Percentiles rank a stretch among this genome's conserved stretches.
Evolutionary conservation across 2,329 filamentous ascomycete species (phyloP).

Genomic region (Colletotrichum falcatum): DNA sequence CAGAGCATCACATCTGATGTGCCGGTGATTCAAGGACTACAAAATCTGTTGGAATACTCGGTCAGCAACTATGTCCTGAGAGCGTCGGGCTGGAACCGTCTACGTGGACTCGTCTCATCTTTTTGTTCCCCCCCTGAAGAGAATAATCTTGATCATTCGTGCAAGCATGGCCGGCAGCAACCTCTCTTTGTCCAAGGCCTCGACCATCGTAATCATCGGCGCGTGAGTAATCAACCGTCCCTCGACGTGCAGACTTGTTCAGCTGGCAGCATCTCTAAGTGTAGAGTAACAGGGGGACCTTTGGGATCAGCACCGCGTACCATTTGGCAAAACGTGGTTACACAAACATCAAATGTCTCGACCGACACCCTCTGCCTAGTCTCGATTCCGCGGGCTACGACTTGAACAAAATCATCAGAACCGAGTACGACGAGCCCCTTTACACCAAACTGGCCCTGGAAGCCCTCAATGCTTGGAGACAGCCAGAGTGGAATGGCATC

Average conservation of each 20-base stretch:
- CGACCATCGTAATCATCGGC: conserved; percentile 40
- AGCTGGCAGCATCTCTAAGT: no score
- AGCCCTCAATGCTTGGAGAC: conserved; percentile 38
- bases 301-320: conserved; percentile 36
- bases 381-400: conserved; percentile 41
- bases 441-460: conserved; percentile 25
- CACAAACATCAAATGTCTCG: conserved; percentile 38
- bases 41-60: neutral
- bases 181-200: conserved; percentile 5
- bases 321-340: conserved; percentile 41
- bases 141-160: neutral
- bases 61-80: neutral
- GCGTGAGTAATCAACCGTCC: conserved; percentile 29
- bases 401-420: conserved; percentile 38
- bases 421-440: conserved; percentile 35
- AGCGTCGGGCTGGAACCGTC: neutral
- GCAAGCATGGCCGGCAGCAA: conserved; percentile 4
- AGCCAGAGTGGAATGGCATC: conserved; percentile 31
- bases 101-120: no score
- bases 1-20: neutral
- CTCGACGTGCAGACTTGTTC: neutral
- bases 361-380: conserved; percentile 35
- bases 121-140: neutral
- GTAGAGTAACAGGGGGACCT: conserved; percentile 10
- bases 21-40: neutral